Evolutionary conservation across 2,329 filamentous ascomycete species (phyloP).

Genomic region (Sarocladium brachiariae): DNA sequence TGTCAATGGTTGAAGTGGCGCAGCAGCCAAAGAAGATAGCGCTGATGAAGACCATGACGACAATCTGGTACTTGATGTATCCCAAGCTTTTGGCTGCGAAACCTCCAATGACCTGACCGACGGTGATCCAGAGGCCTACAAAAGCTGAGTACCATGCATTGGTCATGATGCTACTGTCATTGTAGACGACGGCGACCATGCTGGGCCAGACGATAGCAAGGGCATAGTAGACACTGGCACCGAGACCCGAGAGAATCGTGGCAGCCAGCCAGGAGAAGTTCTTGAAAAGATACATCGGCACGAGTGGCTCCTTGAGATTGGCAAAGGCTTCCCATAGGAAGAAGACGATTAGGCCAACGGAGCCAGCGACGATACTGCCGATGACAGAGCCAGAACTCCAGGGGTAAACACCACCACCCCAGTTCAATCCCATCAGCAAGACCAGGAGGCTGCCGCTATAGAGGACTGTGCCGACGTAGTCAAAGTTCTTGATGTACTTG

Average conservation of each 20-base stretch:
- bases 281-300: conserved; percentile 28
- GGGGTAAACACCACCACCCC: conserved; percentile 24
- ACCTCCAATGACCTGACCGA: conserved; percentile 21
- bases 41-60: conserved; percentile 20
- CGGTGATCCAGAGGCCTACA: conserved; percentile 22
- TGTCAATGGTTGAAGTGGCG: conserved; percentile 22
- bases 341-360: conserved; percentile 18
- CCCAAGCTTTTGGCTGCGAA: conserved; percentile 20
- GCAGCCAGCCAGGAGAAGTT: conserved; percentile 25
- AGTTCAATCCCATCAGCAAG: conserved; percentile 24
- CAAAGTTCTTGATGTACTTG: conserved; percentile 22
- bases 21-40: conserved; percentile 24
- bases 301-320: conserved; percentile 26
- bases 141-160: conserved; percentile 20
- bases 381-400: conserved; percentile 26
- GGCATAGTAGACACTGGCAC: conserved; percentile 31
- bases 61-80: conserved; percentile 25
- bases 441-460: conserved; percentile 24
- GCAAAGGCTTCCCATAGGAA: conserved; percentile 21
- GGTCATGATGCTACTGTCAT: conserved; percentile 17
- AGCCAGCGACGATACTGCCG: conserved; percentile 22
- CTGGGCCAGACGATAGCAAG: conserved; percentile 30
- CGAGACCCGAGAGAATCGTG: conserved; percentile 25
- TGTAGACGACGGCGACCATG: conserved; percentile 26
- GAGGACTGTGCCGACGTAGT: conserved; percentile 24